Conservation (phyloP, 1,284 basidiomycete species). For the Gomphus bonarii region DNA sequence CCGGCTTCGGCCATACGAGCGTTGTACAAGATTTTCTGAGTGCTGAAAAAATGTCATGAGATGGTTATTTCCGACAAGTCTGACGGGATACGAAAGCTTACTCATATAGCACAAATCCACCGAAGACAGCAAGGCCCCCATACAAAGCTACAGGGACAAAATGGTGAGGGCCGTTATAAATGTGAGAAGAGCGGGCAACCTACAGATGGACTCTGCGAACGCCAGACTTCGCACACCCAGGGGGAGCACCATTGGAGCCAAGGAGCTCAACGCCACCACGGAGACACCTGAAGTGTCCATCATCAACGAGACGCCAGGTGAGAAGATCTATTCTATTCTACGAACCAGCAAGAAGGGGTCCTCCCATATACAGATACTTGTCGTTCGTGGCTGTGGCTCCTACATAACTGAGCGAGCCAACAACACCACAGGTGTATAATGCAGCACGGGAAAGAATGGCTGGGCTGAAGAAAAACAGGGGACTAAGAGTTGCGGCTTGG, state of each 20-base stretch:
- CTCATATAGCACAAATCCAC: conserved; percentile 84
- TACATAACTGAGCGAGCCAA: conserved; percentile 78
- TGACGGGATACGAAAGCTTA: conserved; percentile 26
- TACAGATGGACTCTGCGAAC: conserved; percentile 61
- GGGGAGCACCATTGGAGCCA: conserved; percentile 83
- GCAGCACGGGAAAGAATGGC: conserved; percentile 84
- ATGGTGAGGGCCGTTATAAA: background rate
- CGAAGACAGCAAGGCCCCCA: conserved; percentile 81
- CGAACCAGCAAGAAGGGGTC: conserved; percentile 59
- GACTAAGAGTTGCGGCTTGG: conserved; percentile 77
- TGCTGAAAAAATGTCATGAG: conserved; percentile 29
- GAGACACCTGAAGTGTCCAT: conserved; percentile 45
- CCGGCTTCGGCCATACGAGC: conserved; percentile 68
- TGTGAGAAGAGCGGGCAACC: background rate
- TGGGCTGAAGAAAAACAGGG: conserved; percentile 79
- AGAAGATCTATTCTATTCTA: background rate
- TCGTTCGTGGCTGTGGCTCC: conserved; percentile 85
- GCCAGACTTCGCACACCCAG: conserved; percentile 70
- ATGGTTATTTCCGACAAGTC: background rate
- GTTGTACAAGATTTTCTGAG: conserved; percentile 74
- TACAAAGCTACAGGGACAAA: conserved; percentile 40
- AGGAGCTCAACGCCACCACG: conserved; percentile 75
- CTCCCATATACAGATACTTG: conserved; percentile 79
- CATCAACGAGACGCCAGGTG: background rate
- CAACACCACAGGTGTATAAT: conserved; percentile 79